Conservation (phyloP, 78 protist species). For the Dictyostelium capitatum region DNA sequence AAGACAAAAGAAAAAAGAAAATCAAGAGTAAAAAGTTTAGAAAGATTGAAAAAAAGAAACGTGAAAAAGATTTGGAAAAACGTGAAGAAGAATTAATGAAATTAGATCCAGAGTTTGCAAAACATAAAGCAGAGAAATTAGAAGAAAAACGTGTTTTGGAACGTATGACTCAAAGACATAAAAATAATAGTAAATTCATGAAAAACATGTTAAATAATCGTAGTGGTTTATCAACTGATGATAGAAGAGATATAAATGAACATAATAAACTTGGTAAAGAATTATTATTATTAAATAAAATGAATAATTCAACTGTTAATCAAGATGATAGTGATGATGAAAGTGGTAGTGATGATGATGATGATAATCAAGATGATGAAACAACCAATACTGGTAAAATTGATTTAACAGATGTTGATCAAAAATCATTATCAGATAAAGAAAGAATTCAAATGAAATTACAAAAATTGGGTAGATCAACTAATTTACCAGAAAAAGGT, state of each 20-base stretch:
- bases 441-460: conserved; percentile 65
- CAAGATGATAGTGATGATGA: conserved; percentile 29
- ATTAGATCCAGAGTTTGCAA: conserved; percentile 72
- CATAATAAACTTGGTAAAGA: not conserved
- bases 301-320: not conserved
- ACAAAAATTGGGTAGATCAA: conserved; percentile 33
- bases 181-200: conserved; percentile 73
- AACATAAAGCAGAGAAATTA: conserved; percentile 1
- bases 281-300: not conserved
- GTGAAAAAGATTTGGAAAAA: conserved; percentile 32
- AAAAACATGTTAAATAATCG: conserved; percentile 54
- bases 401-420: conserved; percentile 21
- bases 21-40: conserved; percentile 78
- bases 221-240: conserved; percentile 57
- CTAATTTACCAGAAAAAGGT: conserved; percentile 41
- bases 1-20: conserved; percentile 61
- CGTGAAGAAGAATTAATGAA: conserved; percentile 41
- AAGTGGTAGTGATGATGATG: not conserved
- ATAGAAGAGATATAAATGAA: conserved; percentile 30
- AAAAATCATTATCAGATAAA: conserved; percentile 21
- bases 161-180: conserved; percentile 82
- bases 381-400: not conserved
- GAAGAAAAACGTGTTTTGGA: conserved; percentile 72
- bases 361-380: not conserved
- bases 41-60: conserved; percentile 68